phyloP scores from a whole-genome alignment of 2,329 filamentous ascomycete species.

The Monosporascus sp. region DNA sequence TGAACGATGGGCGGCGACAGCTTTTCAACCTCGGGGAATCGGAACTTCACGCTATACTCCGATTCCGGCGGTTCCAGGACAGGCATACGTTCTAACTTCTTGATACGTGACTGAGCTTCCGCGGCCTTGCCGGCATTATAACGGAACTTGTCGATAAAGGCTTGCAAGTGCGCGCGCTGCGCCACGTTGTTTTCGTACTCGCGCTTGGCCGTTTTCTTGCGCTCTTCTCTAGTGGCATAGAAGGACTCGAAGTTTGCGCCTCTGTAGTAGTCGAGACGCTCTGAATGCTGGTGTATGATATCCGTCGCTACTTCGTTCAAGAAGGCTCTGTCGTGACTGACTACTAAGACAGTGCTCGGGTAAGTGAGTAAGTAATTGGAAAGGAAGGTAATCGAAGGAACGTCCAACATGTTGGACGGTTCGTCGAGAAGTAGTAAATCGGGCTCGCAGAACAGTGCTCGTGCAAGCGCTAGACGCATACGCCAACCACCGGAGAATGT shows the following conservation, averaged over 20 bases:
- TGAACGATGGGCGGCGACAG: slow-evolving; percentile 96
- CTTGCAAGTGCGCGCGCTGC: slow-evolving; percentile 85
- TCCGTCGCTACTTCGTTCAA: slow-evolving; percentile 98
- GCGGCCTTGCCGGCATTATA: slow-evolving; percentile 99
- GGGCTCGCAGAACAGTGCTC: slow-evolving; percentile 96
- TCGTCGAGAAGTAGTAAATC: slow-evolving; percentile 95
- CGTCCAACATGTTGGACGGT: slow-evolving; percentile 99
- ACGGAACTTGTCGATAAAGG: slow-evolving; percentile 99
- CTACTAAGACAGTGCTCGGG: slow-evolving; percentile 90
- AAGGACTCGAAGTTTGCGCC: slow-evolving; percentile 96
- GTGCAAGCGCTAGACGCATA: slow-evolving; percentile 91
- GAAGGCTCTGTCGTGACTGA: slow-evolving; percentile 98
- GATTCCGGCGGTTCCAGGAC: slow-evolving; percentile 83
- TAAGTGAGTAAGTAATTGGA: slow-evolving; percentile 92
- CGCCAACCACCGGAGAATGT: slow-evolving; percentile 99
- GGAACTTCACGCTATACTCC: slow-evolving; percentile 95
- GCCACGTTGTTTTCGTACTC: slow-evolving; percentile 99
- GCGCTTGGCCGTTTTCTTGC: slow-evolving; percentile 90
- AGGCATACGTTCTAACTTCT: slow-evolving; percentile 97
- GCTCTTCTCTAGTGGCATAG: slow-evolving; percentile 95
- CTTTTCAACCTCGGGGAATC: slow-evolving; percentile 96
- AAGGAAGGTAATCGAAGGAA: slow-evolving; percentile 98
- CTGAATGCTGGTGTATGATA: slow-evolving; percentile 97
- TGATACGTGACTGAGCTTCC: slow-evolving; percentile 96
- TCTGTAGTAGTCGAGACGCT: slow-evolving; percentile 97